A percentile compares a stretch with the other conserved stretches of the same genome.
Conservation (phyloP, 2,329 filamentous ascomycete species). For the Sporothrix euskadiensis region DNA sequence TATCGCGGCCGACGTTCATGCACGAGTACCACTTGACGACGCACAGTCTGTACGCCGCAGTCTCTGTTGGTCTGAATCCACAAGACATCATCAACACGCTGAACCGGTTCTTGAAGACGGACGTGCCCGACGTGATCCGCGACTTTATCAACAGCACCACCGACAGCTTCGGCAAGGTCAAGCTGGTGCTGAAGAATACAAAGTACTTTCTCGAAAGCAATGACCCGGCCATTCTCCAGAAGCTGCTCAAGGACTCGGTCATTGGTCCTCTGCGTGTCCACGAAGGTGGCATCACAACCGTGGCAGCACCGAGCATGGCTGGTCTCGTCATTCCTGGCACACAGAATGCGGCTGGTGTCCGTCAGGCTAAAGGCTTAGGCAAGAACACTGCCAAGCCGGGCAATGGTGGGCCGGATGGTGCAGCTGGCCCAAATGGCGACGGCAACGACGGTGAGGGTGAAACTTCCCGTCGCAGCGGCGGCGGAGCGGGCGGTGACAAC, state of each 20-base stretch:
- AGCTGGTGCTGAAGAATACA: conserved; percentile 91
- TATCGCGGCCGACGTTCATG: conserved; percentile 84
- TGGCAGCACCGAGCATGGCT: conserved; percentile 80
- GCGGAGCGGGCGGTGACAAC: not conserved
- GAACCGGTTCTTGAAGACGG: conserved; percentile 85
- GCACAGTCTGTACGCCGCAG: conserved; percentile 91
- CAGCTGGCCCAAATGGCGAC: not conserved
- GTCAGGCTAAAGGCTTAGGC: conserved; percentile 59
- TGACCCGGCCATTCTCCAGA: conserved; percentile 82
- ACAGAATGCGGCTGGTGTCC: conserved; percentile 84
- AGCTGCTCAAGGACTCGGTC: conserved; percentile 77
- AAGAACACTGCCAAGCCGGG: not conserved
- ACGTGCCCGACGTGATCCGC: conserved; percentile 76
- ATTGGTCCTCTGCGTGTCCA: conserved; percentile 81
- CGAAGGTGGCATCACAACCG: conserved; percentile 66
- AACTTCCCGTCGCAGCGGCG: not conserved
- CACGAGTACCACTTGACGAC: conserved; percentile 92
- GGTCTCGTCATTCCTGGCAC: conserved; percentile 92
- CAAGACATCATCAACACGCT: conserved; percentile 87
- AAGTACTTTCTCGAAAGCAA: conserved; percentile 92
- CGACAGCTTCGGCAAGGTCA: conserved; percentile 91
- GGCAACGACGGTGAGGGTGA: not conserved
- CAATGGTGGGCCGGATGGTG: not conserved
- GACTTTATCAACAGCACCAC: conserved; percentile 78
- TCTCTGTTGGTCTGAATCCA: conserved; percentile 88